Base-by-base conservation (phyloP, 1,139 yeast species). In the Yamadazyma atmosphaerica region DNA sequence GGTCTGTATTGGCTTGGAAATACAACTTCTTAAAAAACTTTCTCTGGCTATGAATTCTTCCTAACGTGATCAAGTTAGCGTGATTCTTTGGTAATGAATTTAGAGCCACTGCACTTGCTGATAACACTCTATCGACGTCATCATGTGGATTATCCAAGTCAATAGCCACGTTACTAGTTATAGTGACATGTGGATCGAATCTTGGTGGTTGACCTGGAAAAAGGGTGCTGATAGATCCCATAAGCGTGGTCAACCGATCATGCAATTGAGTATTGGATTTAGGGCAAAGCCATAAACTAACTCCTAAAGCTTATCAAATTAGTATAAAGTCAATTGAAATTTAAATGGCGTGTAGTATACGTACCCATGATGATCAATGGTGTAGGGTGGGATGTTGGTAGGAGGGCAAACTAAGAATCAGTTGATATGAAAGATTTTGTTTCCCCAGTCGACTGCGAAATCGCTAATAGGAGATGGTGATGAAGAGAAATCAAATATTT, bases 201-300 rank as follows among this genome's bases (percentile, higher is more conserved):
- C 54, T 57, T 2, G 77, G 76, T 4, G 83, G 79, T 19, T 83
- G 83, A 34, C 81, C 85, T 12, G 86, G 86, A 53, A 86, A 84
- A 17, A 85, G 62, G 1, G 92, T 83, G 40, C 75, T 76, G 32
- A 86, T 59, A 7, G 90, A 83, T 18, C 76, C 65, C 64, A 83
- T 82, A 32, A 85, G 65, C 17, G 85, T 77, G 22, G 67, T 62
- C 33, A 86, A 58, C 36, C 81, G 79, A 42, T 82, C 87, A 51
- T 75, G 60, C 15, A 81, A 62, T 32, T 73, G 72, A 2, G 82
- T 63, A 38, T 74, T 76, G 18, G 68, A 68, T 41, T 68, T 76
- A 3, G 95, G 95, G 59, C 84, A 79, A 35, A 84, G 77, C 95
- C 95, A 86, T 41, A 86, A 68, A 41, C 94, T 79, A 38, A 81